These are phyloP conservation scores for Clarireedia paspali DNA, from an alignment of 2,329 filamentous ascomycete species.

Conservation along the genomic window DNA sequence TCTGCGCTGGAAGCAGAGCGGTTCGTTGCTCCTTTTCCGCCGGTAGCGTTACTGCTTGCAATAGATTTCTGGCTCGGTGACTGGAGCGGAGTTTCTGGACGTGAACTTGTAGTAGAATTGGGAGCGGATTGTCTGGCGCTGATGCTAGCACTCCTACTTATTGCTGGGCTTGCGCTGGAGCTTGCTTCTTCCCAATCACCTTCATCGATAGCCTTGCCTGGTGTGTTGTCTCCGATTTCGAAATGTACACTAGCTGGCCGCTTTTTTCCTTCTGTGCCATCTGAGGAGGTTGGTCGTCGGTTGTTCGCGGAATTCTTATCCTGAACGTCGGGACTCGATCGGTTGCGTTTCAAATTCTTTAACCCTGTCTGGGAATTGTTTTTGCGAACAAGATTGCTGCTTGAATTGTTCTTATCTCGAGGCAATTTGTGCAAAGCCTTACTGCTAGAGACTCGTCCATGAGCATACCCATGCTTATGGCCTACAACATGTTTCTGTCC, in stretches of 20 bases:
- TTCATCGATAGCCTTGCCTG: slow-evolving; percentile 35
- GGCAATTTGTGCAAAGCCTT: slow-evolving; percentile 26
- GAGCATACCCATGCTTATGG: slow-evolving; percentile 2
- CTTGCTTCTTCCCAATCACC: slow-evolving; percentile 59
- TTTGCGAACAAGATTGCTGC: slow-evolving; percentile 19
- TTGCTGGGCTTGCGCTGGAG: slow-evolving; percentile 52
- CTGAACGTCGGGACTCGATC: slow-evolving; percentile 47
- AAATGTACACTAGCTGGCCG: slow-evolving; percentile 50
- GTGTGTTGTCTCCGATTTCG: slow-evolving; percentile 40
- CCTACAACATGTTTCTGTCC: slow-evolving; percentile 25
- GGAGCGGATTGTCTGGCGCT: slow-evolving; percentile 31
- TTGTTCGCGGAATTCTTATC: slow-evolving; percentile 9
- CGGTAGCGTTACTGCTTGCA: slow-evolving; percentile 14
- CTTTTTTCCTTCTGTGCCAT: slow-evolving; percentile 23
- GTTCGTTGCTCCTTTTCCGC: slow-evolving; percentile 8
- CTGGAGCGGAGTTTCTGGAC: slow-evolving; percentile 22
- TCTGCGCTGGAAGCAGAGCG: slow-evolving; percentile 35
- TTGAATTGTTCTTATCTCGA: slow-evolving; percentile 16
- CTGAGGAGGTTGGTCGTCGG: slow-evolving; percentile 42
- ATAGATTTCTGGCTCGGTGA: slow-evolving; percentile 14
- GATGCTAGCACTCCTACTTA: slow-evolving; percentile 38
- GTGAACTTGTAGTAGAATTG: slow-evolving; percentile 29
- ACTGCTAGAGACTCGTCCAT: slow-evolving; percentile 22
- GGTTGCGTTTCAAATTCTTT: slow-evolving; percentile 51
- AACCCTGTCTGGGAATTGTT: slow-evolving; percentile 26